phyloP scores from a whole-genome alignment of 164 flowering plant species.

The Taxillus chinensis region DNA sequence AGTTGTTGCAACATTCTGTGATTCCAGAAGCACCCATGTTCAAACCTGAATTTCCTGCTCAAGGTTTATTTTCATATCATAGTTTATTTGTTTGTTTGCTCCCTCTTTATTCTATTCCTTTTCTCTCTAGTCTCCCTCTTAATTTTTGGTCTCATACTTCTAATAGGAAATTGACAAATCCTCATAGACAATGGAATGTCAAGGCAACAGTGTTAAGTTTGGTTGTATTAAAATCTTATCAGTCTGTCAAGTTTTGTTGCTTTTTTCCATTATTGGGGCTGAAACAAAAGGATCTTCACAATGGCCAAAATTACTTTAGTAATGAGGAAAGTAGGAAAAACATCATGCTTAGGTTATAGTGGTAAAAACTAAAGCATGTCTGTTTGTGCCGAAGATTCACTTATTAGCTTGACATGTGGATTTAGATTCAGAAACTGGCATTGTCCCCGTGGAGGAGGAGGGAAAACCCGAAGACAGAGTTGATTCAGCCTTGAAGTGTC shows the following conservation, averaged over 20 bases:
- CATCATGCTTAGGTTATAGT: neutral
- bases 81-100: neutral
- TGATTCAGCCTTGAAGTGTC: conserved; percentile 55
- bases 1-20: conserved; percentile 64
- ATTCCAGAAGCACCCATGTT: conserved; percentile 95
- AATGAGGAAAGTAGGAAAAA: neutral
- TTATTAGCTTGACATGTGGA: conserved; percentile 1
- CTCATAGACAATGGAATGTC: too few relatives aligned
- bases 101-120: neutral
- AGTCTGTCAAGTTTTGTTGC: too few relatives aligned
- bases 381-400: neutral
- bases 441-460: conserved; percentile 48
- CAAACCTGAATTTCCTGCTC: conserved; percentile 84
- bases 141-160: too few relatives aligned
- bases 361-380: neutral
- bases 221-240: too few relatives aligned
- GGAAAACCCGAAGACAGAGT: conserved; percentile 54
- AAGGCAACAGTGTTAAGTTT: too few relatives aligned
- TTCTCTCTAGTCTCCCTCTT: neutral
- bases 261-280: too few relatives aligned
- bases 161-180: too few relatives aligned
- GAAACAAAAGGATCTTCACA: too few relatives aligned
- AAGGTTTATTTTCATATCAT: conserved; percentile 36
- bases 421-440: conserved; percentile 56
- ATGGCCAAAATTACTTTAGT: neutral